phyloP scores from a whole-genome alignment of 2,329 filamentous ascomycete genomes.

The Penicillium corylophilum region DNA sequence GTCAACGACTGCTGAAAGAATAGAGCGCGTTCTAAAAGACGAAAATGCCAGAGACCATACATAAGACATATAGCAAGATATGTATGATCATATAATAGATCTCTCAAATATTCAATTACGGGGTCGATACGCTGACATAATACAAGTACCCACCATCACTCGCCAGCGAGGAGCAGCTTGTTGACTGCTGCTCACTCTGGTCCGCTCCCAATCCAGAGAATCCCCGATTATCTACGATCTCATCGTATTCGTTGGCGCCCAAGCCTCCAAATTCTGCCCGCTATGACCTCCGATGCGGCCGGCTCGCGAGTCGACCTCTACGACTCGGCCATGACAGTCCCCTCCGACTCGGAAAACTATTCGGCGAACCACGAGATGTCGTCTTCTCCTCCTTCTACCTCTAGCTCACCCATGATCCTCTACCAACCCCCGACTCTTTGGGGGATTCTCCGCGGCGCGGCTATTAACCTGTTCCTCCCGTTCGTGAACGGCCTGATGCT shows the following conservation, averaged over 20 bases:
- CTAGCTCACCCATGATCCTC: slow-evolving; percentile 51
- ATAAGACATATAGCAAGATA: neutral
- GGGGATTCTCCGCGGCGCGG: slow-evolving; percentile 80
- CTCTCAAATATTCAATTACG: neutral
- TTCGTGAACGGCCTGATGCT: slow-evolving; percentile 99
- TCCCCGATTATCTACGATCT: neutral
- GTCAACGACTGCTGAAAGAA: neutral
- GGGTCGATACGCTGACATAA: slow-evolving; percentile 7
- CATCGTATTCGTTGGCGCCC: neutral
- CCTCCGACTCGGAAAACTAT: slow-evolving; percentile 51
- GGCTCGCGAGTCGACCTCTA: slow-evolving; percentile 40
- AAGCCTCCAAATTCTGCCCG: slow-evolving; percentile 8
- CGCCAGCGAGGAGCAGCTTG: slow-evolving; percentile 4
- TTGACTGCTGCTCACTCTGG: neutral
- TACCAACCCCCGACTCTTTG: slow-evolving; percentile 88
- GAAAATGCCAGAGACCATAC: no score
- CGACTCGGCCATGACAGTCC: slow-evolving; percentile 46
- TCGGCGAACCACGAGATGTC: slow-evolving; percentile 42
- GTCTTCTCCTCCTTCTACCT: slow-evolving; percentile 34
- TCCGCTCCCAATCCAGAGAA: neutral
- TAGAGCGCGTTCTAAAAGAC: neutral
- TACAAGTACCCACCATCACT: slow-evolving; percentile 1
- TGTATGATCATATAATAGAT: no score
- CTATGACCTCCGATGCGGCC: slow-evolving; percentile 36
- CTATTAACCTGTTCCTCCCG: slow-evolving; percentile 91